phyloP scores from a whole-genome alignment of 805 yeast species.

The Starmerella cellae region DNA sequence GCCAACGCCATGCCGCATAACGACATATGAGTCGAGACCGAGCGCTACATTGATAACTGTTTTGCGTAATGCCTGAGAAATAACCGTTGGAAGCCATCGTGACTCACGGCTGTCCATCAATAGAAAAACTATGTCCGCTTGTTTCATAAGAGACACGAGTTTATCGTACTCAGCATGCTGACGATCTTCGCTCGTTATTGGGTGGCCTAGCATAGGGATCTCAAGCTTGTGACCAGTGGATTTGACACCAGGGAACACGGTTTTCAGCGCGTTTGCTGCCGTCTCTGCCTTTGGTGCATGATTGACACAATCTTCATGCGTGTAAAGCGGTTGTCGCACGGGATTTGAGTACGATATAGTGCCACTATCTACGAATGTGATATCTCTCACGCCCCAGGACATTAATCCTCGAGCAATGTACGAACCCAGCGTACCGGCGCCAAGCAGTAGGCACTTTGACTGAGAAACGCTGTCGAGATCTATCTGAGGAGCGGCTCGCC shows the following conservation, averaged over 20 bases:
- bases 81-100: conserved; percentile 91
- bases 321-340: conserved; percentile 80
- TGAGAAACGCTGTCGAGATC: conserved; percentile 51
- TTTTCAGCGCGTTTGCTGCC: conserved; percentile 61
- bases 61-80: conserved; percentile 55
- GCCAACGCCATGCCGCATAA: conserved; percentile 76
- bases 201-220: conserved; percentile 95
- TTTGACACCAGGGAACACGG: conserved; percentile 65
- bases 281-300: conserved; percentile 68
- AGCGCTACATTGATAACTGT: conserved; percentile 81
- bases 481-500: conserved; percentile 82
- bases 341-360: conserved; percentile 86
- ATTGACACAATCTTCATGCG: conserved; percentile 63
- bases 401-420: conserved; percentile 73
- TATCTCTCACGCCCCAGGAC: conserved; percentile 87
- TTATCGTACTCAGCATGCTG: conserved; percentile 41
- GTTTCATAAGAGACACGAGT: conserved; percentile 41
- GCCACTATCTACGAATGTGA: conserved; percentile 85
- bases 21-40: conserved; percentile 87
- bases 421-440: conserved; percentile 93
- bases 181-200: conserved; percentile 43
- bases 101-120: conserved; percentile 92
- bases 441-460: conserved; percentile 63
- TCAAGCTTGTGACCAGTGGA: conserved; percentile 52
- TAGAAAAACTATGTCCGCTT: conserved; percentile 66